Base-by-base conservation (phyloP, 31 red algal species). In the Bonnemaisonia californica region DNA sequence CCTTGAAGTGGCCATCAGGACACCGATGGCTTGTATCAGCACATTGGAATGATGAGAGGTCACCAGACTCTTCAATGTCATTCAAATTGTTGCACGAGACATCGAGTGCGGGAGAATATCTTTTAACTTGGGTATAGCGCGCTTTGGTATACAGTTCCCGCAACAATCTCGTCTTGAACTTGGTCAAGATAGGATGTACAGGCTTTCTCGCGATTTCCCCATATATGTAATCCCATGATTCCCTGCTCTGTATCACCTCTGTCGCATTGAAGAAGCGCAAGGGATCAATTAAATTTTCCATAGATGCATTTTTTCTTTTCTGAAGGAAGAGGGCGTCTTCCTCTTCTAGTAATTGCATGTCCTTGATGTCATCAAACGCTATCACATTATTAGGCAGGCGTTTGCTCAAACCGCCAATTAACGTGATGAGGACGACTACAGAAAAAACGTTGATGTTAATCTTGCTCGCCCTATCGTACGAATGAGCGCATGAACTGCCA, bases 81-180 rank as follows among this genome's bases (percentile, higher is more conserved):
- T 84, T 84, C 29, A 71, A 35, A 31, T 84, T 74, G 34, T 84
- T 84, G 68, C 81, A 84, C 11, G 81, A 84, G 16, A 84, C 81
- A 29, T 60, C 67, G 8, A 48, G 81, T 22, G 81, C 67, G 48
- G 69, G 81, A 19, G 47, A 34, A 29, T 54, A 57, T 57, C 65
- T 84, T n/a, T 55, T 74, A 21, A 26, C 67, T 11, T 74, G 8
- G 5, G 41, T 48, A 41, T 84, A 84, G 13, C 74, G 67, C 9
- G 81, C 74, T 67, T 40, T 72, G 32, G 68, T 63, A 23, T 73
- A 76, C 26, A 85, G 60, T 36, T 85, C 82, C 27, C 82, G 82
- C 31, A 85, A 33, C 22, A 85, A 39, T 36, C 82, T 39, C 29
- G 51, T 85, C 70, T 85, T 85, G 40, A 76, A 85, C 59, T 85